These are phyloP conservation scores for Zygosaccharomyces sapae DNA, from an alignment of 1,139 yeast species.

Conservation along the genomic window DNA sequence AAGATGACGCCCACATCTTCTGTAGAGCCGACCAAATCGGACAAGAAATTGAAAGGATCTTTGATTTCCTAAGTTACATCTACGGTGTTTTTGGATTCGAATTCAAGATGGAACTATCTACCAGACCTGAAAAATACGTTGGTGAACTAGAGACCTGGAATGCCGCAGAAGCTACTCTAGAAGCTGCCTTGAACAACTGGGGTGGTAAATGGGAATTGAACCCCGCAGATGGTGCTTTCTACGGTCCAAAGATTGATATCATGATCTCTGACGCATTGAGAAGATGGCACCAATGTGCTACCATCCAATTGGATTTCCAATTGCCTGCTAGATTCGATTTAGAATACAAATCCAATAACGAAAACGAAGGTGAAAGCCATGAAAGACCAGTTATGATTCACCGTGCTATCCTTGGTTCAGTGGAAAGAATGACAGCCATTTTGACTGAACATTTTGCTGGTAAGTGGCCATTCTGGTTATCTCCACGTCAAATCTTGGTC, in stretches of 20 bases:
- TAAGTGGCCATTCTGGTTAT: slow-evolving; percentile 98
- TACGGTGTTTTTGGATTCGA: slow-evolving; percentile 86
- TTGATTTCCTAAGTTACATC: slow-evolving; percentile 72
- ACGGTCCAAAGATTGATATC: slow-evolving; percentile 97
- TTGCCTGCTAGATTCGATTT: slow-evolving; percentile 86
- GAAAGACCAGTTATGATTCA: slow-evolving; percentile 95
- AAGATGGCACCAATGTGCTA: slow-evolving; percentile 97
- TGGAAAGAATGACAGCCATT: slow-evolving; percentile 97
- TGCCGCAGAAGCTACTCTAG: slow-evolving; percentile 74
- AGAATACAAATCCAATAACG: slow-evolving; percentile 72
- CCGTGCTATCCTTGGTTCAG: slow-evolving; percentile 95
- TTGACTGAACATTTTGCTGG: slow-evolving; percentile 96
- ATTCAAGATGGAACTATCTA: slow-evolving; percentile 83
- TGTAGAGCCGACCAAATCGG: slow-evolving; percentile 87
- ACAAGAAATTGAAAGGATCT: slow-evolving; percentile 70
- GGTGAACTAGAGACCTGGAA: slow-evolving; percentile 89
- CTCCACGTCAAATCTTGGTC: slow-evolving; percentile 92
- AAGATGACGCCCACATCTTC: slow-evolving; percentile 97
- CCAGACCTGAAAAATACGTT: slow-evolving; percentile 89
- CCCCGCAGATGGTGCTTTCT: slow-evolving; percentile 97
- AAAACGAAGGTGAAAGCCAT: slow-evolving; percentile 31
- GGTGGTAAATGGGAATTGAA: slow-evolving; percentile 85
- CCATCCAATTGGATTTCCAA: slow-evolving; percentile 97
- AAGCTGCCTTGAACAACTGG: slow-evolving; percentile 68
- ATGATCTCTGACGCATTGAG: slow-evolving; percentile 85